These are phyloP conservation scores for Brassica nigra DNA, from an alignment of 345 rosid species.

Conservation along the genomic window DNA sequence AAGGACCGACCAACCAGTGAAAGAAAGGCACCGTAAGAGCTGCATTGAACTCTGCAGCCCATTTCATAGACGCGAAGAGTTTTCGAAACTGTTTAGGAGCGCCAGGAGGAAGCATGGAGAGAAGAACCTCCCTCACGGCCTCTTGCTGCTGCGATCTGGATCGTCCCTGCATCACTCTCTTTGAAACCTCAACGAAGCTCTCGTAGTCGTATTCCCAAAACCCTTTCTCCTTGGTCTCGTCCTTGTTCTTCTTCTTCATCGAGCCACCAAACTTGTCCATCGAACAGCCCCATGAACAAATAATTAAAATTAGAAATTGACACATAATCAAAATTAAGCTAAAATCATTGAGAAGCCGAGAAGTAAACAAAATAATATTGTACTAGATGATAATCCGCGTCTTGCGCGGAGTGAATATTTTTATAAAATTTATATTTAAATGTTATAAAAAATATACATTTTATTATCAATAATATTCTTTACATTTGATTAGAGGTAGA, in stretches of 20 bases:
- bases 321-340: too few relatives aligned
- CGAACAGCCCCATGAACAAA: conserved; percentile 76
- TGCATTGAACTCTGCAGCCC: conserved; percentile 99
- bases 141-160: conserved; percentile 73
- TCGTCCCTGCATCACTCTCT: conserved; percentile 82
- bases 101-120: conserved; percentile 95
- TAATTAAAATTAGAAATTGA: too few relatives aligned
- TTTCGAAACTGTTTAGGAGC: conserved; percentile 92
- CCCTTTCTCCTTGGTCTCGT: conserved; percentile 47
- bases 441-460: too few relatives aligned
- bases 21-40: conserved; percentile 92
- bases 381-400: too few relatives aligned
- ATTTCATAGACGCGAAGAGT: conserved; percentile 86
- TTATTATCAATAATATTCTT: too few relatives aligned
- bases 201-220: conserved; percentile 69
- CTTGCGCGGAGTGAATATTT: too few relatives aligned
- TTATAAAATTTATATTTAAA: too few relatives aligned
- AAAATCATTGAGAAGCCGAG: too few relatives aligned
- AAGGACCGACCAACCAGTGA: conserved; percentile 95
- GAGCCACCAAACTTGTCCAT: conserved; percentile 84
- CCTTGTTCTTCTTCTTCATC: conserved; percentile 15
- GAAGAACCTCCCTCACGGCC: conserved; percentile 84
- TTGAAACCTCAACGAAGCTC: conserved; percentile 82
- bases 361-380: too few relatives aligned
- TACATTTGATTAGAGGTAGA: too few relatives aligned